These are phyloP conservation scores for Thelonectria olida DNA, from an alignment of 2,329 filamentous ascomycete species.

Conservation along the genomic window DNA sequence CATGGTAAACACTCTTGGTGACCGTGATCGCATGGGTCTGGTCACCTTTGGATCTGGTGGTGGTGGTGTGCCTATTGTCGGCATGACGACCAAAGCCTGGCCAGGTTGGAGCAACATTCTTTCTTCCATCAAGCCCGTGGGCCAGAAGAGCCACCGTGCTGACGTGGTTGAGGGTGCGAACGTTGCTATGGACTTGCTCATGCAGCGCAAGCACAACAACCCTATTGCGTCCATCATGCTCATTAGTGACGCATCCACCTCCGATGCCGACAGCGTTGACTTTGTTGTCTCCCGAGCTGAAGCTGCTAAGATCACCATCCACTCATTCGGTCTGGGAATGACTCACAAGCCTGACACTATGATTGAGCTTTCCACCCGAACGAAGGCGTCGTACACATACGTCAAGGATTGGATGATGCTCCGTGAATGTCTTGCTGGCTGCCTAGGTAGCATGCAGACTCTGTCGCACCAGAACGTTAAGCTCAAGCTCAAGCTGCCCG, in stretches of 20 bases:
- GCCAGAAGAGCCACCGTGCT: conserved; percentile 94
- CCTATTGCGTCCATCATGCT: conserved; percentile 94
- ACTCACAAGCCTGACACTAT: conserved; percentile 99
- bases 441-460: conserved; percentile 89
- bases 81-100: conserved; percentile 97
- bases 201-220: conserved; percentile 97
- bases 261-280: conserved; percentile 93
- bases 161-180: conserved; percentile 98
- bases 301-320: conserved; percentile 96
- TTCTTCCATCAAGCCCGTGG: conserved; percentile 88
- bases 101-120: conserved; percentile 88
- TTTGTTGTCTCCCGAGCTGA: conserved; percentile 97
- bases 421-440: conserved; percentile 93
- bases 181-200: conserved; percentile 96
- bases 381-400: conserved; percentile 97
- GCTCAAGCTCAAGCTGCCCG: conserved; percentile 90
- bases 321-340: conserved; percentile 94
- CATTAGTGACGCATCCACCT: conserved; percentile 96
- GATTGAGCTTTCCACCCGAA: conserved; percentile 95
- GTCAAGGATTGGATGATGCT: conserved; percentile 99
- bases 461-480: conserved; percentile 99
- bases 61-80: conserved; percentile 93
- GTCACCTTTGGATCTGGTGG: conserved; percentile 96
- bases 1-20: conserved; percentile 87
- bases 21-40: conserved; percentile 94